These are phyloP conservation scores for Arachis stenosperma DNA, from an alignment of 306 rosid species.

Conservation along the genomic window DNA sequence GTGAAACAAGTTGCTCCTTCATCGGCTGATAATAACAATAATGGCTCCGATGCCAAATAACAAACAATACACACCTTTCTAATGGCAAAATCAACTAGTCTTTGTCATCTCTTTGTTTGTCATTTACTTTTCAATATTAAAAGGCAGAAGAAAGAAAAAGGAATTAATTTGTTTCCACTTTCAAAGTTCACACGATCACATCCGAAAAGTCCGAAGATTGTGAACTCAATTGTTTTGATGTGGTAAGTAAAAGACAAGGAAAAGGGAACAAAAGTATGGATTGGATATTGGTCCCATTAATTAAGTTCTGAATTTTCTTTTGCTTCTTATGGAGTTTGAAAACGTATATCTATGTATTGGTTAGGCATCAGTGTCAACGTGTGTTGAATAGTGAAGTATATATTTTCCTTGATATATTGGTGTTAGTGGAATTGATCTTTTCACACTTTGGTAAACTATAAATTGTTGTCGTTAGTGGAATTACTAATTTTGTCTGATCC, in stretches of 20 bases:
- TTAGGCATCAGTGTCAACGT: not conserved
- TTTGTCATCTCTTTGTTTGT: conserved; percentile 33
- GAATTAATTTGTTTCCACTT: no score
- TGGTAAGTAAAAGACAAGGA: not conserved
- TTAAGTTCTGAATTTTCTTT: not conserved
- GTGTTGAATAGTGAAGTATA: no score
- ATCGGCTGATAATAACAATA: conserved; percentile 2
- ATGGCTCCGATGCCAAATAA: conserved; percentile 26
- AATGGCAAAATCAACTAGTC: conserved; percentile 10
- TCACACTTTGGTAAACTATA: not conserved
- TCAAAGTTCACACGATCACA: not conserved
- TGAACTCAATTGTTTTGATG: conserved; percentile 7
- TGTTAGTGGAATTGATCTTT: not conserved
- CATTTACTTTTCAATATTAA: conserved; percentile 1
- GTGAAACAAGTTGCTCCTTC: conserved; percentile 44
- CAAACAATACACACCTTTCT: not conserved
- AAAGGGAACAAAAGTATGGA: conserved; percentile 3
- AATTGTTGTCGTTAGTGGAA: no score
- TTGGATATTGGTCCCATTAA: not conserved
- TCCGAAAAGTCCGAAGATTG: not conserved
- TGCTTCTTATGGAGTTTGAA: not conserved
- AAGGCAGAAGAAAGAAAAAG: no score
- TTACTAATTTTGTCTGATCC: not conserved
- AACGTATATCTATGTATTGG: not conserved
- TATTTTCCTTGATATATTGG: not conserved